Evolutionary conservation across 176 grass and related monocot species (phyloP).

Genomic region (Thinopyrum elongatum): DNA sequence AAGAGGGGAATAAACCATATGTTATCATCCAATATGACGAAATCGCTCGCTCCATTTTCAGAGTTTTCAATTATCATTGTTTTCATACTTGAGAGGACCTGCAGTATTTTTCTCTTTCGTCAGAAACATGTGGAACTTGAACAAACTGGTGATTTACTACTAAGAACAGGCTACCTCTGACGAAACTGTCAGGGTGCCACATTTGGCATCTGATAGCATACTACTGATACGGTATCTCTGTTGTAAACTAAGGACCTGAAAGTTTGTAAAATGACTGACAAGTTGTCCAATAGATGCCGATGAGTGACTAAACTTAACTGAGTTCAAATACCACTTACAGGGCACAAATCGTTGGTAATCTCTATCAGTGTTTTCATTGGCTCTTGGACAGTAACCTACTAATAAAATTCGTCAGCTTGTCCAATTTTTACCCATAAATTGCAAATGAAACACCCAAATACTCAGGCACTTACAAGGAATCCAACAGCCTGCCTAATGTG

Average conservation of each 20-base stretch:
- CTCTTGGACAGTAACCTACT: constrained; percentile 80
- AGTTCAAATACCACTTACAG: constrained; percentile 52
- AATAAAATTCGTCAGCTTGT: constrained; percentile 14
- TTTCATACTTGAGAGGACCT: constrained; percentile 80
- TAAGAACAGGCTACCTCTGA: too few species aligned
- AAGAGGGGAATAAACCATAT: not conserved
- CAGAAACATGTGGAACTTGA: not conserved
- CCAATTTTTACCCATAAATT: not conserved
- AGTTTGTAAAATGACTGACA: not conserved
- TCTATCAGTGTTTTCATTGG: constrained; percentile 87
- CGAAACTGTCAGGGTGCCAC: too few species aligned
- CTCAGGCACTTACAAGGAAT: constrained; percentile 59
- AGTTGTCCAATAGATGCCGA: not conserved
- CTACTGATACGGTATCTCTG: constrained; percentile 25
- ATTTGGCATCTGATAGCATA: too few species aligned
- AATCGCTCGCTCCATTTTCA: constrained; percentile 46
- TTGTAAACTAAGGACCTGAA: constrained; percentile 85
- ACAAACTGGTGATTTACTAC: too few species aligned
- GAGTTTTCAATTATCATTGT: constrained; percentile 62
- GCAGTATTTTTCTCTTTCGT: not conserved
- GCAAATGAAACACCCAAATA: not conserved
- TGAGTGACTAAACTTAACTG: not conserved
- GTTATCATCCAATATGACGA: constrained; percentile 73
- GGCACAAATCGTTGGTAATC: constrained; percentile 84
- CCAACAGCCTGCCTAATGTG: constrained; percentile 84